phyloP scores from a whole-genome alignment of 768 basidiomycete genomes.

The Collybia nuda region DNA sequence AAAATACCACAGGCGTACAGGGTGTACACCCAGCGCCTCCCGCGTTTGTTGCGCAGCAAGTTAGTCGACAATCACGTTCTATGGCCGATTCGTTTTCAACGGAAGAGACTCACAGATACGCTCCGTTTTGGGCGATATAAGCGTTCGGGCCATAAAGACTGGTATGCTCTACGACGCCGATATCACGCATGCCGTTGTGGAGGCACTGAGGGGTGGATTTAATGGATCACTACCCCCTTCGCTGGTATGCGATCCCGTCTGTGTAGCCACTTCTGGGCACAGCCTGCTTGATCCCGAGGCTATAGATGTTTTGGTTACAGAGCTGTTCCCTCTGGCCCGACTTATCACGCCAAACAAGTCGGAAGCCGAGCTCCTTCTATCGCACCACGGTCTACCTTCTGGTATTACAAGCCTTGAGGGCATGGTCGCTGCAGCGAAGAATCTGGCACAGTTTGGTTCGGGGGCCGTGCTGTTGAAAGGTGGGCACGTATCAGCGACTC shows the following conservation, averaged over 20 bases:
- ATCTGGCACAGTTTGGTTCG: conserved; percentile 47
- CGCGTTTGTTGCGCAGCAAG: conserved; percentile 75
- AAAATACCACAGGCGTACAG: conserved; percentile 86
- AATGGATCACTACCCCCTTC: conserved; percentile 34
- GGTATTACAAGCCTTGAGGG: conserved; percentile 48
- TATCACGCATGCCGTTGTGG: conserved; percentile 50
- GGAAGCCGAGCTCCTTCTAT: conserved; percentile 74
- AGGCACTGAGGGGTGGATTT: conserved; percentile 46
- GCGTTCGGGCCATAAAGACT: conserved; percentile 76
- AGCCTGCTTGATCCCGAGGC: conserved; percentile 70
- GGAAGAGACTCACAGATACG: conserved; percentile 46
- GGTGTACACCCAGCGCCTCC: conserved; percentile 68
- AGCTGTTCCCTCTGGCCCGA: conserved; percentile 70
- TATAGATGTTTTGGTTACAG: conserved; percentile 50
- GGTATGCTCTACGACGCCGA: conserved; percentile 81
- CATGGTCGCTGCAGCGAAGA: conserved; percentile 58
- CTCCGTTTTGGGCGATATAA: conserved; percentile 71
- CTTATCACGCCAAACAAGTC: conserved; percentile 85
- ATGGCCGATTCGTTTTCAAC: conserved; percentile 1
- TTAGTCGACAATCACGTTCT: conserved; percentile 21
- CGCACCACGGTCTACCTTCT: conserved; percentile 23
- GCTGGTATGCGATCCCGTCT: conserved; percentile 87
- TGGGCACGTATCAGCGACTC: conserved; percentile 61
- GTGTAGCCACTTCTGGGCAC: conserved; percentile 88
- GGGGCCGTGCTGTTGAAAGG: conserved; percentile 79